Evolutionary conservation across 352 stramenopile species (phyloP).

Genomic region (Phytophthora sojae): DNA sequence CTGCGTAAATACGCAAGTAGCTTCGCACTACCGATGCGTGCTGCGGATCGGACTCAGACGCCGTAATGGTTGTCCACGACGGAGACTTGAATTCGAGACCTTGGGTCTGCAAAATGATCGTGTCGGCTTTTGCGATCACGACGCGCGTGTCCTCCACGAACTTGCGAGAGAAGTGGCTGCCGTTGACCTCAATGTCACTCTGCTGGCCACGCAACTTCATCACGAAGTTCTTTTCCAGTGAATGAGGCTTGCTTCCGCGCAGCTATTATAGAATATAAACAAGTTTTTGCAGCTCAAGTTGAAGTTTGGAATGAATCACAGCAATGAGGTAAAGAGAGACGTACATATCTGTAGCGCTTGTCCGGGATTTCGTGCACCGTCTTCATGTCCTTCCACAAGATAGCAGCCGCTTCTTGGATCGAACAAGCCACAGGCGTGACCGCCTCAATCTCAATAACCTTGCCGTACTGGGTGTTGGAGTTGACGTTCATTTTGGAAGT

Average conservation of each 20-base stretch:
- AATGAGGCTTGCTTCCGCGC: constrained; percentile 25
- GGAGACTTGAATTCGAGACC: constrained; percentile 2
- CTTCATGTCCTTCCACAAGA: constrained; percentile 29
- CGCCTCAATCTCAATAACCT: constrained; percentile 32
- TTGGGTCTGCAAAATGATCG: constrained; percentile 23
- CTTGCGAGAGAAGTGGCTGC: constrained; percentile 26
- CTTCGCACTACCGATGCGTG: not conserved
- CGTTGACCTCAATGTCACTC: constrained; percentile 19
- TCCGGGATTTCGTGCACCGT: constrained; percentile 29
- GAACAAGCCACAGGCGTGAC: constrained; percentile 25
- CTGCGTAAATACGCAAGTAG: not conserved
- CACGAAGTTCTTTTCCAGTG: constrained; percentile 31
- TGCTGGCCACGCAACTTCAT: constrained; percentile 28
- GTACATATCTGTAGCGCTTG: constrained; percentile 33
- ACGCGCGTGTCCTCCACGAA: constrained; percentile 25
- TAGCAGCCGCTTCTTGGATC: constrained; percentile 18
- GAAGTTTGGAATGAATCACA: too few relatives aligned
- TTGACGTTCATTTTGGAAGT: constrained; percentile 25
- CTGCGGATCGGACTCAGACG: not conserved
- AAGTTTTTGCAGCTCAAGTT: not conserved
- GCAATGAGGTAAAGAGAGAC: not conserved
- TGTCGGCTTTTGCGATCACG: constrained; percentile 26
- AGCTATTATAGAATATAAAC: constrained; percentile 2
- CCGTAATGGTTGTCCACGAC: not conserved
- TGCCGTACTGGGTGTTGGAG: constrained; percentile 24